Conservation (phyloP, 495 filamentous ascomycete species). For the Penicillium waksmanii region DNA sequence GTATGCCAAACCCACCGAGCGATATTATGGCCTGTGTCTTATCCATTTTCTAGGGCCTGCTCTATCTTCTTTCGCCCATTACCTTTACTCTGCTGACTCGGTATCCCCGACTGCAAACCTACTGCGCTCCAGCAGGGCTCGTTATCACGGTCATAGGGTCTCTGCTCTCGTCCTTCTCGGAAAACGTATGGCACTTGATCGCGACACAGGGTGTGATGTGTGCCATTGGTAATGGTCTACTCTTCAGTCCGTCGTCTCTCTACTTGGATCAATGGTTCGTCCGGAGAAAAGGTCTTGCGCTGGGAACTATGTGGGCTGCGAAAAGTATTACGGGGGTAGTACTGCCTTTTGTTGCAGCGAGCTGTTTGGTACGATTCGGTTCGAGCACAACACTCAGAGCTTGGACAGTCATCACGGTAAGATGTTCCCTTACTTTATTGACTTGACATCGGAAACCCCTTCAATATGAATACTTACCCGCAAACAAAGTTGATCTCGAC, state of each 20-base stretch:
- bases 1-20: conserved; percentile 20
- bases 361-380: conserved; percentile 56
- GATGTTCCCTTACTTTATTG: not conserved
- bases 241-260: conserved; percentile 55
- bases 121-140: conserved; percentile 46
- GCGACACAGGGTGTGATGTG: conserved; percentile 59
- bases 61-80: conserved; percentile 60
- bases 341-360: conserved; percentile 57
- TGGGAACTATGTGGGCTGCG: conserved; percentile 60
- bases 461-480: not conserved
- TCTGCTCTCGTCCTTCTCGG: conserved; percentile 54
- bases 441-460: not conserved
- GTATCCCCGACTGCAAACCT: conserved; percentile 47
- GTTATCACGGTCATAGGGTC: conserved; percentile 42
- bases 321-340: conserved; percentile 52
- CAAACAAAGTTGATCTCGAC: conserved; percentile 45
- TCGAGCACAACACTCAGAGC: conserved; percentile 57
- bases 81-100: conserved; percentile 52
- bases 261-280: conserved; percentile 64
- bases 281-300: conserved; percentile 53
- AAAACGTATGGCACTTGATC: conserved; percentile 54
- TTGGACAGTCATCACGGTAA: conserved; percentile 53
- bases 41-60: conserved; percentile 43
- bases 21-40: not conserved
- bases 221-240: conserved; percentile 53